Evolutionary conservation across 768 basidiomycete species (phyloP).

Genomic region (Pleurotus djamor): DNA sequence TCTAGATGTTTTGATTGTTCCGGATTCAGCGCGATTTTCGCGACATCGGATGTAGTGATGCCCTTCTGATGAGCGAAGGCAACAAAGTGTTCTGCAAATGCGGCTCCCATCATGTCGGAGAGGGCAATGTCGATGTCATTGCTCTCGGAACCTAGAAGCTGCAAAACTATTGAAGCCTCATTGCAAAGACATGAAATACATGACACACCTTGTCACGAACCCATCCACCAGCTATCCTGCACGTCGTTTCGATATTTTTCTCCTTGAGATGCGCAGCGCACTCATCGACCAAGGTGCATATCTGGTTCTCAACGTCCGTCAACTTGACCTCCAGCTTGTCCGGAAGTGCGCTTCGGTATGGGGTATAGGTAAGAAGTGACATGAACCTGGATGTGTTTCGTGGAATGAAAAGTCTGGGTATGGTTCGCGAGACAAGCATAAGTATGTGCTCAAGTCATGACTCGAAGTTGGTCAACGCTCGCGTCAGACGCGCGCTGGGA

Average conservation of each 20-base stretch:
- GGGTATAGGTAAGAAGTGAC: not conserved
- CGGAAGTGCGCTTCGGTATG: constrained; percentile 17
- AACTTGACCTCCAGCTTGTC: constrained; percentile 45
- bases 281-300: constrained; percentile 80
- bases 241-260: constrained; percentile 56
- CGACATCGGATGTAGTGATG: constrained; percentile 56
- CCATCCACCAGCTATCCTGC: constrained; percentile 98
- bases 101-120: constrained; percentile 82
- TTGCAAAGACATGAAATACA: not conserved
- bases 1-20: constrained; percentile 98
- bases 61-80: constrained; percentile 53
- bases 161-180: not conserved
- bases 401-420: not conserved
- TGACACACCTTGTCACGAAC: constrained; percentile 89
- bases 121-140: constrained; percentile 95
- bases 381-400: not conserved
- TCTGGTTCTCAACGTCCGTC: constrained; percentile 61
- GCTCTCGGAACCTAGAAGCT: constrained; percentile 81
- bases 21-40: constrained; percentile 90
- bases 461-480: not conserved
- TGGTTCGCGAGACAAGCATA: not conserved
- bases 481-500: no score
- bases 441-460: not conserved
- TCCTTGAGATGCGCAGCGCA: constrained; percentile 61
- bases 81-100: constrained; percentile 82